phyloP scores from a whole-genome alignment of 2,329 filamentous ascomycete species.

The Lizonia empirigonia region DNA sequence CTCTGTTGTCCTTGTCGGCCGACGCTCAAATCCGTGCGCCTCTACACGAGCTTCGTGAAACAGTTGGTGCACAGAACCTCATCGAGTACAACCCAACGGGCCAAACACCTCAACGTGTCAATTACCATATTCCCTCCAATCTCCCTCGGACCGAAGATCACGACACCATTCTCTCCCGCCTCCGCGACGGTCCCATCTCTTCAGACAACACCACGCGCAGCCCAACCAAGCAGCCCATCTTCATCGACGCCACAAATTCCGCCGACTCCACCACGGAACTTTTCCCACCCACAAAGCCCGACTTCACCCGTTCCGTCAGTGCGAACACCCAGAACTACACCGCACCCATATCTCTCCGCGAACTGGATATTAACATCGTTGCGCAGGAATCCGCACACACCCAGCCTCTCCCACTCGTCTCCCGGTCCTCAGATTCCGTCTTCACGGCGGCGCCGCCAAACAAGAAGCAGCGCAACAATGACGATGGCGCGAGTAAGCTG shows the following conservation, averaged over 20 bases:
- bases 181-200: constrained; percentile 45
- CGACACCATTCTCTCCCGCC: constrained; percentile 60
- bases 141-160: constrained; percentile 77
- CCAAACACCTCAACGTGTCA: constrained; percentile 78
- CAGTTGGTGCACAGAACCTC: constrained; percentile 68
- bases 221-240: constrained; percentile 59
- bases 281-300: constrained; percentile 33
- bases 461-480: constrained; percentile 52
- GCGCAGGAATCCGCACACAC: constrained; percentile 40
- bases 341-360: constrained; percentile 48
- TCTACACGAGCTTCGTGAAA: constrained; percentile 71
- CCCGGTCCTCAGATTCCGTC: constrained; percentile 36
- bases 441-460: constrained; percentile 43
- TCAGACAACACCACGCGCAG: constrained; percentile 40
- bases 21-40: constrained; percentile 68
- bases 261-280: constrained; percentile 37
- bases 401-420: constrained; percentile 40
- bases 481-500: constrained; percentile 48
- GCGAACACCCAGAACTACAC: constrained; percentile 24
- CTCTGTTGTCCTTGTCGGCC: constrained; percentile 64
- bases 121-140: constrained; percentile 79
- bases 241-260: constrained; percentile 56
- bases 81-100: constrained; percentile 86
- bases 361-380: constrained; percentile 56
- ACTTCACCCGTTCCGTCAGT: constrained; percentile 35